A percentile compares a stretch with the other conserved stretches of the same genome.
phyloP scores from a whole-genome alignment of 2,329 filamentous ascomycete species.

The Pseudocercospora ulei region DNA sequence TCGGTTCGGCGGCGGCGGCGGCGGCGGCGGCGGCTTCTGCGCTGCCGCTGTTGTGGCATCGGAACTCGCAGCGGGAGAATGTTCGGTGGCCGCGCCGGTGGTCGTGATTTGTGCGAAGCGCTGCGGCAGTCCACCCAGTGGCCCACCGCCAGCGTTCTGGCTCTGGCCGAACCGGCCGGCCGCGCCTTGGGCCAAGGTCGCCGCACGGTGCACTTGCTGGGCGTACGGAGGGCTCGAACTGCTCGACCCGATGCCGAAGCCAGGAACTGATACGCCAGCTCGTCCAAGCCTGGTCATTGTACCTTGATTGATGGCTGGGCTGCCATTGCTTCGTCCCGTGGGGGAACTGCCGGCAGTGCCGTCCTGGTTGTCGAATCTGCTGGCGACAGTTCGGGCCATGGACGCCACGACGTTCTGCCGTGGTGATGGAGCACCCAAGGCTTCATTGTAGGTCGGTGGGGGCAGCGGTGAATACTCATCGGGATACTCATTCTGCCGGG shows the following conservation, averaged over 20 bases:
- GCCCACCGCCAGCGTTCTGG: slow-evolving; percentile 31
- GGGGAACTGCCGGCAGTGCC: slow-evolving; percentile 3
- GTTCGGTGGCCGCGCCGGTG: slow-evolving; percentile 29
- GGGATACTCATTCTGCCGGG: slow-evolving; percentile 51
- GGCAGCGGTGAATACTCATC: slow-evolving; percentile 40
- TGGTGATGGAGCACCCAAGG: slow-evolving; percentile 16
- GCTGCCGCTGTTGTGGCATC: slow-evolving; percentile 28
- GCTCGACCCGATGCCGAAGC: slow-evolving; percentile 56
- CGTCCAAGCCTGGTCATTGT: slow-evolving; percentile 58
- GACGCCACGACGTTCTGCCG: slow-evolving; percentile 9
- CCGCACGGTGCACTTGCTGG: slow-evolving; percentile 26
- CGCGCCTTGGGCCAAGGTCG: slow-evolving; percentile 11
- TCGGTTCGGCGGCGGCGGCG: slow-evolving; percentile 52
- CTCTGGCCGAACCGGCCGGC: slow-evolving; percentile 15
- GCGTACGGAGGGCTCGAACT: slow-evolving; percentile 28
- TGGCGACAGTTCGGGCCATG: slow-evolving; percentile 10
- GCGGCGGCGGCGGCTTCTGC: slow-evolving; percentile 48
- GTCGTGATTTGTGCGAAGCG: slow-evolving; percentile 50
- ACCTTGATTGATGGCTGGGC: slow-evolving; percentile 45
- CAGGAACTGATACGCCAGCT: slow-evolving; percentile 69
- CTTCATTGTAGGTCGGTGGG: slow-evolving; percentile 44
- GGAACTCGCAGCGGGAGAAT: slow-evolving; percentile 25
- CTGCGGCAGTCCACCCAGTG: slow-evolving; percentile 58
- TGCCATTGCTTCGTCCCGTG: slow-evolving; percentile 23
- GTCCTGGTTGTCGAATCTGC: slow-evolving; percentile 8